A percentile compares a stretch with the other conserved stretches of the same genome.
Conservation (phyloP, 2,329 filamentous ascomycete genomes). For the Aspergillus proliferans region DNA sequence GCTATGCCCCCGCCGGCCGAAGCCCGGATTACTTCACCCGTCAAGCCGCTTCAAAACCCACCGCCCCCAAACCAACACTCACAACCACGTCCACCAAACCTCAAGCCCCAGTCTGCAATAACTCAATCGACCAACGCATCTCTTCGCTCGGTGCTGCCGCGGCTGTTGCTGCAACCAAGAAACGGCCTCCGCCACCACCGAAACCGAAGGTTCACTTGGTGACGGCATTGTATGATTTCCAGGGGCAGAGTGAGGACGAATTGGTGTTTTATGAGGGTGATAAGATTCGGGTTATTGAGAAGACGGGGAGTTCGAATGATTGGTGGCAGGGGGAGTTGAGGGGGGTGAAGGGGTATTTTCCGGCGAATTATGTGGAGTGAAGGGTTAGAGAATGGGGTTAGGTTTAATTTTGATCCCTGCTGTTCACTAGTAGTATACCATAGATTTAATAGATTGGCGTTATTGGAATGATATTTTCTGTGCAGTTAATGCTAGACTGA, state of each 20-base stretch:
- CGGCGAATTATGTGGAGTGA: slow-evolving; percentile 70
- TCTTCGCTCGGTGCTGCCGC: background rate
- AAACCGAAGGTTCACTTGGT: slow-evolving; percentile 53
- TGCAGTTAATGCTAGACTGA: background rate
- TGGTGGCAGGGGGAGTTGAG: slow-evolving; percentile 80
- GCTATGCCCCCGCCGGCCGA: slow-evolving; percentile 9
- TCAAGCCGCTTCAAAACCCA: background rate
- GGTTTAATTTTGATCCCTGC: background rate
- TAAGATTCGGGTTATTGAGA: slow-evolving; percentile 68
- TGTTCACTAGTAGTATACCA: too few relatives aligned
- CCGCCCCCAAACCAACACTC: background rate
- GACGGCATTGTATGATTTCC: slow-evolving; percentile 69
- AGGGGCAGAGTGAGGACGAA: slow-evolving; percentile 63
- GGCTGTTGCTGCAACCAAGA: slow-evolving; percentile 47
- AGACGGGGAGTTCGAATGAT: slow-evolving; percentile 72
- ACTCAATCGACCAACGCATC: background rate
- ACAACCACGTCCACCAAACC: background rate
- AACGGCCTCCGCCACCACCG: slow-evolving; percentile 62
- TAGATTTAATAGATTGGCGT: too few relatives aligned
- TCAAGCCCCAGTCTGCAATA: slow-evolving; percentile 30
- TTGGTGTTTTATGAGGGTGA: slow-evolving; percentile 71
- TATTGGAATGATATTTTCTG: background rate
- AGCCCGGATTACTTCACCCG: slow-evolving; percentile 37
- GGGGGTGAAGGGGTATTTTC: slow-evolving; percentile 65
- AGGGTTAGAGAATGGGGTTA: background rate